Evolutionary conservation across 495 filamentous ascomycete species (phyloP), one percentile per base, ranked within the genome.

Genomic region (Alectoria sarmentosa): DNA sequence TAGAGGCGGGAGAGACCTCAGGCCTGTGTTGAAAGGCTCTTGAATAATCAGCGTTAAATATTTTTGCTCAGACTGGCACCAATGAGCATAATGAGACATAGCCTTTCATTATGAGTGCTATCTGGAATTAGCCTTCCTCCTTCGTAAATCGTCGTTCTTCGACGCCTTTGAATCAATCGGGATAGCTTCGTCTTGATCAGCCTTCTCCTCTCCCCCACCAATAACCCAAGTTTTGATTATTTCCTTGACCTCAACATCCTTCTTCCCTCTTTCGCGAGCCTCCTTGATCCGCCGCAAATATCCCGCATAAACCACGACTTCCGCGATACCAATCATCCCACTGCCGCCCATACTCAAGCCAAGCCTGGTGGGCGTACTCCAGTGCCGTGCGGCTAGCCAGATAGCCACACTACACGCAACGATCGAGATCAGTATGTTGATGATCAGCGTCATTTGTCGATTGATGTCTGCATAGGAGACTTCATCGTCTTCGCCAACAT

Each of bases 281-380:
- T 89, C 79, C 36, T 85, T 82, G 36, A 96, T 76, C 71, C 91
- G 86, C 76, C 86, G 81, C 49, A 96, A 74, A 76, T 96, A 98
- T 10, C 91, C 90, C 15, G 83, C 85, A 74, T 98, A 97, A 44
- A 98, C 84, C 30, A 87, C 86, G 14, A 94, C 87, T 74, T 98
- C 94, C 7, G 91, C 92, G 55, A 95, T 78, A 5, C 87, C 92
- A 30, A 97, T 90, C 26, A 90, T 65, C 4, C 84, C 72, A 62
- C 85, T 87, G 5, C 87, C 86, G 13, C 80, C 80, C 77, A 93
- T 80, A 42, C 86, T 88, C 26, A 90, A 74, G 21, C 85, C 89
- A 49, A 93, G 73, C 59, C 90, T 73, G 41, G 82, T 78, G 1
- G 90, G 86, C 6, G 85, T 84, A 65, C 81, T 85, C 89, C 88